Evolutionary conservation across 768 basidiomycete species (phyloP).

Genomic region (button mushroom (Agaricus bisporus)): DNA sequence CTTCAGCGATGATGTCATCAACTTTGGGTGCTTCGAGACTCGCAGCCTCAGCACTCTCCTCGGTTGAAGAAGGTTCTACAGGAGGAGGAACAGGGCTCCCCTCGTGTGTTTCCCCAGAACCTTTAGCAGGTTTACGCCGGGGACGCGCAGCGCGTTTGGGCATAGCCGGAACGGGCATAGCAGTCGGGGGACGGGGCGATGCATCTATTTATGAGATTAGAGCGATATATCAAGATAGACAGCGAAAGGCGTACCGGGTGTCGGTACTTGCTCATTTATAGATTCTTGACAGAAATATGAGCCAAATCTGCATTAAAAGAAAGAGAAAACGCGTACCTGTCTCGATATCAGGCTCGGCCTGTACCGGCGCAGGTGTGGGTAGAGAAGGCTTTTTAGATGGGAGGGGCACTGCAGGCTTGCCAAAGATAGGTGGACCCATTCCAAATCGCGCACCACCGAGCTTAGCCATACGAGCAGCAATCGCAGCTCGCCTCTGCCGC

Average conservation of each 20-base stretch:
- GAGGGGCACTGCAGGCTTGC: constrained; percentile 33
- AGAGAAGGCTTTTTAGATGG: constrained; percentile 19
- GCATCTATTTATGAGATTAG: constrained; percentile 7
- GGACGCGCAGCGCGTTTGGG: constrained; percentile 76
- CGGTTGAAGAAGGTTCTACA: not conserved
- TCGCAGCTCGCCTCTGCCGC: constrained; percentile 73
- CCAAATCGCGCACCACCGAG: constrained; percentile 82
- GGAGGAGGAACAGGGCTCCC: constrained; percentile 1
- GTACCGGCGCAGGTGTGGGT: constrained; percentile 6
- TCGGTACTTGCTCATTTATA: not conserved
- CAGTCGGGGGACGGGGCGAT: constrained; percentile 33
- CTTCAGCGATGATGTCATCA: not conserved
- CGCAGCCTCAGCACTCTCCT: not conserved
- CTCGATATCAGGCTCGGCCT: not conserved
- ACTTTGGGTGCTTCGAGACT: not conserved
- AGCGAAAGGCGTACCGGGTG: not conserved
- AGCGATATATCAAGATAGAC: not conserved
- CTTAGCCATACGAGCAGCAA: constrained; percentile 91
- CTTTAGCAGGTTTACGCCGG: constrained; percentile 41
- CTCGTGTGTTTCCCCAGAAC: not conserved
- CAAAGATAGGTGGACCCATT: constrained; percentile 73
- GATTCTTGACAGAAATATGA: not conserved
- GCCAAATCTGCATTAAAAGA: not conserved
- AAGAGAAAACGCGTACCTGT: not conserved
- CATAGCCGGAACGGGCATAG: constrained; percentile 71